Base-by-base conservation (phyloP, 176 grass and related monocot genomes). In the Dactylis glomerata region DNA sequence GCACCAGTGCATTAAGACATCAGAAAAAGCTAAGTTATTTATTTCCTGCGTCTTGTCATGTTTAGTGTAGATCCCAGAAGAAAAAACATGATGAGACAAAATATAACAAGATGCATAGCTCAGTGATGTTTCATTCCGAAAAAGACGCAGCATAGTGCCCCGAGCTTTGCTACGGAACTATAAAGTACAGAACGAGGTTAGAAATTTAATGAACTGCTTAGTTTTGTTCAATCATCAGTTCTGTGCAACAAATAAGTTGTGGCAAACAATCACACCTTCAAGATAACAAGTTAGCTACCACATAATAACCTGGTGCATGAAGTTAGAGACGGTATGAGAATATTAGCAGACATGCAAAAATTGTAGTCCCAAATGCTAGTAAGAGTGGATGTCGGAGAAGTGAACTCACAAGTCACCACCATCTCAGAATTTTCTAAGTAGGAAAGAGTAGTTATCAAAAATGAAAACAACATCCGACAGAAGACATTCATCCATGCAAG, bases 1-100 rank as follows among this genome's bases (percentile, higher is more conserved):
- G 9, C 55, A 84, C 19, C 54, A 40, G 26, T 26, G 12, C 23
- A 1, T 31, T 62, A 84, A 32, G 40, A 30, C 19, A 83, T 33
- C 13, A 11, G n/a, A 49, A 57, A 57, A 40, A 51, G 23, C 38
- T 28, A 78, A 51, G 54, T 45, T 40, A 71, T 71, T 72, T 63
- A 61, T 76, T 16, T 52, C 57, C 28, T 63, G 30, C 44, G 15
- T 12, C 44, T 36, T 1, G 1, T 36, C 26, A 5, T 46, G 50
- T 57, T 44, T 44, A 86, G 10, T 57, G 77, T 74, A 79, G 74
- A 87, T 37, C 19, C 10, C 78, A 72, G 33, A 64, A n/a, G 36
- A 76, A 59, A 82, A 72, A 62, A 70, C 40, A 38, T 62, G 62
- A 59, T 12, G 13, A 80, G 52, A 50, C 4, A 61, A 59, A 80